Evolutionary conservation across 73 alveolate genomes (phyloP), one percentile per base, ranked within the genome.

Genomic region (Symbiodinium natans): DNA sequence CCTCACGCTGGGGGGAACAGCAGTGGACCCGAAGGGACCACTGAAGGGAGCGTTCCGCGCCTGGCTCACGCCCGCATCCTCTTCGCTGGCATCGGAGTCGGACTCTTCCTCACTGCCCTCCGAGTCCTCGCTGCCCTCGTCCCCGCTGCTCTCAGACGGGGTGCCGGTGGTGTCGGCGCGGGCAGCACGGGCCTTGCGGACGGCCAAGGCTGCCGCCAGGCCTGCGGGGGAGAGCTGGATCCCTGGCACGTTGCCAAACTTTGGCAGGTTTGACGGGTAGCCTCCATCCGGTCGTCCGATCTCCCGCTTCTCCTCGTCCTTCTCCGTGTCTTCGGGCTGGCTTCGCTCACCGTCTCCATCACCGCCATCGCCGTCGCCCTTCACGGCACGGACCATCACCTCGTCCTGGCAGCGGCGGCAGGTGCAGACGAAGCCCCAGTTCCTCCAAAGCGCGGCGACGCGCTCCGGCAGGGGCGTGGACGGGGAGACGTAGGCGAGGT

Each of bases 401-500:
- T 88, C 95, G 9, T 86, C 94, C 27, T 86, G 94, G 34, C 94
- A 86, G 83, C 94, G 68, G 43, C 86, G 95, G n/a, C 95, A 88
- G 74, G 95, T 63, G 95, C 95, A 88, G 10, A 88, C 95, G 34
- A 88, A 88, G 86, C 95, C 95, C 95, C 95, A 88, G 73, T 42
- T 88, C 86, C 71, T 88, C 95, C 95, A 88, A 1, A 88, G 86
- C 19, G 86, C 59, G 85, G 41, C 85, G 46, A 88, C 85, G 41
- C 95, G 95, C 86, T 88, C 95, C 29, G 95, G 95, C 86, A 88
- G n/a, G 13, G 95, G 95, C 46, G 77, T 15, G 71, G 95, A 88
- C 31, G 95, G 95, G 0, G 95, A 88, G 46, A 88, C 95, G 31
- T 88, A 88, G 68, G 95, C 95, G 42, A 88, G 77, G 86, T 88